A percentile compares a stretch with the other conserved stretches of the same genome.
Conservation (phyloP, 495 filamentous ascomycete genomes). For the Talaromyces thailandensis region DNA sequence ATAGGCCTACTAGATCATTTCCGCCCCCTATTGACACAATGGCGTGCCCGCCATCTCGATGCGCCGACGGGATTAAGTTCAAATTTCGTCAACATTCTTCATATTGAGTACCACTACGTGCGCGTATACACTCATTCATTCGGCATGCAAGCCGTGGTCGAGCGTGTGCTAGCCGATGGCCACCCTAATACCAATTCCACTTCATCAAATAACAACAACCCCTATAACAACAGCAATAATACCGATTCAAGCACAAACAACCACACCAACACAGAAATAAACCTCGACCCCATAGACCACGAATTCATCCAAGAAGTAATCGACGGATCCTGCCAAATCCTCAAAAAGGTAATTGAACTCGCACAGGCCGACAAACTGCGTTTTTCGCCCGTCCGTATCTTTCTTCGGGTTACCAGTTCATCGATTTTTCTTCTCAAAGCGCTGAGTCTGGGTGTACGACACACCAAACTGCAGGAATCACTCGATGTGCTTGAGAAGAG, state of each 20-base stretch:
- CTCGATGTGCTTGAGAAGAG: slow-evolving; percentile 39
- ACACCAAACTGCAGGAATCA: slow-evolving; percentile 37
- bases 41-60: slow-evolving; percentile 41
- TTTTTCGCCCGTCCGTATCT: slow-evolving; percentile 44
- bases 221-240: slow-evolving; percentile 21
- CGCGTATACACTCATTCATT: slow-evolving; percentile 45
- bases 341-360: slow-evolving; percentile 36
- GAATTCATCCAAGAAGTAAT: slow-evolving; percentile 49
- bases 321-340: slow-evolving; percentile 42
- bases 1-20: slow-evolving; percentile 45
- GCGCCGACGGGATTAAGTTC: slow-evolving; percentile 23
- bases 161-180: slow-evolving; percentile 30
- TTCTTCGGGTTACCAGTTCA: slow-evolving; percentile 41
- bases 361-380: slow-evolving; percentile 32
- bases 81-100: slow-evolving; percentile 35
- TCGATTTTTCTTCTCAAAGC: slow-evolving; percentile 48
- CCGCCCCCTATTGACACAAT: slow-evolving; percentile 38
- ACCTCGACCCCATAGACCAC: slow-evolving; percentile 44
- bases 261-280: slow-evolving; percentile 27
- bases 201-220: slow-evolving; percentile 22
- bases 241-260: slow-evolving; percentile 25
- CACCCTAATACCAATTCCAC: slow-evolving; percentile 21
- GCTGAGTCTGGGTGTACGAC: slow-evolving; percentile 39
- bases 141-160: slow-evolving; percentile 46
- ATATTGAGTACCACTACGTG: slow-evolving; percentile 47